Evolutionary conservation across 345 rosid genomes (phyloP).

Genomic region (Boechera retrofracta): DNA sequence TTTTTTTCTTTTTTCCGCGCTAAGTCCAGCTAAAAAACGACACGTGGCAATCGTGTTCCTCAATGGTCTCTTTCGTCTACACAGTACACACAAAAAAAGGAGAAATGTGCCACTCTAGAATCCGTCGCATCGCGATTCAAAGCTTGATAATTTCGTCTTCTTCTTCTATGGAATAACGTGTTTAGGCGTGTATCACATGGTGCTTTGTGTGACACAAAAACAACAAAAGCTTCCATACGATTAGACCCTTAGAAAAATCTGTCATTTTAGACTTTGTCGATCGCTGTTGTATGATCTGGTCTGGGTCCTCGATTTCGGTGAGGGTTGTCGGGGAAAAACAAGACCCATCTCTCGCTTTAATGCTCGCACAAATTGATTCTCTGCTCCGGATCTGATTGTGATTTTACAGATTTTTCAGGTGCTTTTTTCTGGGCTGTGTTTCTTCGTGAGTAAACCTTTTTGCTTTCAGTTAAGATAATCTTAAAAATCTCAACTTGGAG

Average conservation of each 20-base stretch:
- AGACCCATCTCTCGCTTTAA: conserved; percentile 13
- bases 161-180: conserved; percentile 37
- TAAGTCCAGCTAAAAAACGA: conserved; percentile 28
- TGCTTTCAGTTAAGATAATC: background rate
- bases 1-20: conserved; percentile 5
- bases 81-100: background rate
- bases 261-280: conserved; percentile 33
- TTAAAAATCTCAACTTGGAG: background rate
- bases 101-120: conserved; percentile 21
- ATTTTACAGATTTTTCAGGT: conserved; percentile 15
- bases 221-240: conserved; percentile 32
- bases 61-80: conserved; percentile 32
- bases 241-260: conserved; percentile 16
- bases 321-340: conserved; percentile 15
- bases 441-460: conserved; percentile 12
- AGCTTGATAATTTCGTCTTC: conserved; percentile 34
- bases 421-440: conserved; percentile 23
- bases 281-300: conserved; percentile 24
- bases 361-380: conserved; percentile 6
- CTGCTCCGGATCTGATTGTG: conserved; percentile 36
- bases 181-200: conserved; percentile 32
- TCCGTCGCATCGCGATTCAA: conserved; percentile 29
- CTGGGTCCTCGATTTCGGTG: conserved; percentile 32
- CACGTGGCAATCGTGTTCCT: conserved; percentile 45
- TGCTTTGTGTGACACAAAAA: conserved; percentile 24